Percentiles rank a stretch among this genome's conserved stretches.
Conservation (phyloP, 768 basidiomycete species). For the Trametes villosa region DNA sequence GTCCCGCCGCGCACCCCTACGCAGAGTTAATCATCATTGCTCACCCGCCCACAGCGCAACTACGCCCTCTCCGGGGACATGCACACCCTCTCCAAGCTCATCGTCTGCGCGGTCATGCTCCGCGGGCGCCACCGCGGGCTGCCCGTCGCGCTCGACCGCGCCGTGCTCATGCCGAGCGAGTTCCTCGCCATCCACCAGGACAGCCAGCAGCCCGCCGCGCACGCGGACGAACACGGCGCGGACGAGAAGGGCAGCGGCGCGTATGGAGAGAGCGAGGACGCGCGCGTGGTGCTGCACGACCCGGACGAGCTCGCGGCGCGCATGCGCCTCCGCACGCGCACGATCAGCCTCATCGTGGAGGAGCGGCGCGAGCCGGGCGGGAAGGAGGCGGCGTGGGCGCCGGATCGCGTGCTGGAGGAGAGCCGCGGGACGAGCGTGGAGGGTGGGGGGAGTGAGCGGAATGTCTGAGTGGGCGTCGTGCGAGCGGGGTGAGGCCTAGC, state of each 20-base stretch:
- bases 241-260: slow-evolving; percentile 1
- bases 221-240: background rate
- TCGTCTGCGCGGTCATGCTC: slow-evolving; percentile 88
- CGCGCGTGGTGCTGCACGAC: slow-evolving; percentile 2
- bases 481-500: background rate
- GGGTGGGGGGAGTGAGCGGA: background rate
- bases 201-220: background rate
- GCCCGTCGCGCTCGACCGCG: slow-evolving; percentile 79
- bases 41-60: slow-evolving; percentile 56
- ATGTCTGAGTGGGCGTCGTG: slow-evolving; percentile 12
- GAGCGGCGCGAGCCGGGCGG: slow-evolving; percentile 9
- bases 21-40: background rate
- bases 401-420: slow-evolving; percentile 4
- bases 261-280: background rate
- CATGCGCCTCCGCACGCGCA: slow-evolving; percentile 18
- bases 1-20: slow-evolving; percentile 27
- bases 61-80: slow-evolving; percentile 83
- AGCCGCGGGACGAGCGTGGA: background rate
- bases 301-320: slow-evolving; percentile 12
- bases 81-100: slow-evolving; percentile 80
- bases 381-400: slow-evolving; percentile 3
- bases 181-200: slow-evolving; percentile 7
- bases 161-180: slow-evolving; percentile 25
- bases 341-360: slow-evolving; percentile 20
- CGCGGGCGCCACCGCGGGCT: slow-evolving; percentile 90